Evolutionary conservation across 768 basidiomycete species (phyloP).

Genomic region (Leccinum subtestaceum): DNA sequence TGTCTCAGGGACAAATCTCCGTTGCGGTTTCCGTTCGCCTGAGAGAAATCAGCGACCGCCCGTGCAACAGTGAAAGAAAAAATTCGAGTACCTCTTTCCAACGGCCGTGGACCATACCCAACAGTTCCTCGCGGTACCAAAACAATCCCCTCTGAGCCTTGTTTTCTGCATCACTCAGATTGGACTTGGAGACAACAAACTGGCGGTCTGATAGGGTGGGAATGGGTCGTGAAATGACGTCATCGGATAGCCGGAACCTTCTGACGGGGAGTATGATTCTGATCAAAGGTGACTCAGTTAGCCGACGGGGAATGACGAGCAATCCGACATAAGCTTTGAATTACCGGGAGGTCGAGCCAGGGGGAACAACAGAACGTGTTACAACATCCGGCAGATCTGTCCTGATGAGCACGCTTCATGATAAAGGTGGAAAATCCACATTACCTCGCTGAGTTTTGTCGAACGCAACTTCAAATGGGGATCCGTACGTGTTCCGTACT

Average conservation of each 20-base stretch:
- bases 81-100: slow-evolving; percentile 76
- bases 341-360: slow-evolving; percentile 82
- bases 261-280: slow-evolving; percentile 72
- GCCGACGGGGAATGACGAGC: background rate
- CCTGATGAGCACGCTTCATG: slow-evolving; percentile 2
- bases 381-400: slow-evolving; percentile 41
- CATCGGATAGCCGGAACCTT: slow-evolving; percentile 61
- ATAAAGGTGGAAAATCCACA: slow-evolving; percentile 3
- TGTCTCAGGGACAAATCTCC: slow-evolving; percentile 78
- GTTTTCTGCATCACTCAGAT: slow-evolving; percentile 56
- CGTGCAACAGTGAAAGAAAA: background rate
- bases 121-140: slow-evolving; percentile 92
- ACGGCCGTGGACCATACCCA: slow-evolving; percentile 60
- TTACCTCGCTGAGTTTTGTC: slow-evolving; percentile 63
- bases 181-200: slow-evolving; percentile 81
- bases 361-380: slow-evolving; percentile 66
- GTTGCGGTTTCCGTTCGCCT: slow-evolving; percentile 77
- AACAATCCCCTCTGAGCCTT: slow-evolving; percentile 75
- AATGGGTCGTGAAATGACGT: slow-evolving; percentile 61
- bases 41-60: slow-evolving; percentile 1
- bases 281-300: slow-evolving; percentile 4
- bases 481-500: slow-evolving; percentile 87
- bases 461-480: slow-evolving; percentile 88
- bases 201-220: slow-evolving; percentile 87
- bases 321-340: slow-evolving; percentile 14